These are phyloP conservation scores for Paecilomyces niveus DNA, from an alignment of 2,329 filamentous ascomycete species.

Conservation along the genomic window DNA sequence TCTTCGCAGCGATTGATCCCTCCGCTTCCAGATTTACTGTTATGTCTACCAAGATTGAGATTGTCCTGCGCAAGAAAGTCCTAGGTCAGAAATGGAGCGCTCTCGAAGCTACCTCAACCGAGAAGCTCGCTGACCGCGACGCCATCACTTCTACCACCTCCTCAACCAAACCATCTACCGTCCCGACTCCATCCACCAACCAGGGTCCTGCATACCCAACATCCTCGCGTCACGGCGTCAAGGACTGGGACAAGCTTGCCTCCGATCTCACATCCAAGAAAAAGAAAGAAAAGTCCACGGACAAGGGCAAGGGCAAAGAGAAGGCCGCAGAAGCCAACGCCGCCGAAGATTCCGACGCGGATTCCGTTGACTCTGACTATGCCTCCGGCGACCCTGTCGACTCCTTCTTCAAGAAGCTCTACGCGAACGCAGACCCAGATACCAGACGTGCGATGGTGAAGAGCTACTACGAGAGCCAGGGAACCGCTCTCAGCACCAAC, in stretches of 20 bases:
- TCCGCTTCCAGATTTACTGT: conserved; percentile 56
- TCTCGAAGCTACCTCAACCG: conserved; percentile 43
- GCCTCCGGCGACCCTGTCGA: conserved; percentile 60
- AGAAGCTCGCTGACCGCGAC: conserved; percentile 13
- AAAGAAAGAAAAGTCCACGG: conserved; percentile 19
- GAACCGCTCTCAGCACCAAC: conserved; percentile 84
- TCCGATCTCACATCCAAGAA: conserved; percentile 40
- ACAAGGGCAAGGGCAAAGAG: conserved; percentile 18
- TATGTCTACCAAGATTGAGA: conserved; percentile 72
- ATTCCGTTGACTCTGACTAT: conserved; percentile 34
- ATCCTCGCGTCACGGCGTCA: conserved; percentile 73
- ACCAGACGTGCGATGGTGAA: conserved; percentile 95
- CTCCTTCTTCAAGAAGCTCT: conserved; percentile 84
- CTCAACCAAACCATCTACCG: conserved; percentile 6
- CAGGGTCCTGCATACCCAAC: conserved; percentile 66
- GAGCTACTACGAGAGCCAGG: conserved; percentile 89
- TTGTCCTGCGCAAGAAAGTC: conserved; percentile 61
- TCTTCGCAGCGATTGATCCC: conserved; percentile 60
- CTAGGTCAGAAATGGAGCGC: conserved; percentile 61
- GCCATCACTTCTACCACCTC: conserved; percentile 1
- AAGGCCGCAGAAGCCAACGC: conserved; percentile 22
- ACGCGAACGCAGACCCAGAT: conserved; percentile 67
- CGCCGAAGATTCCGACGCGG: conserved; percentile 50
- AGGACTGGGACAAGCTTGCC: conserved; percentile 84
- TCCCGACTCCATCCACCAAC: conserved; percentile 10